Percentiles rank a stretch among this genome's conserved stretches.
These are phyloP conservation scores for Tricholoma sp. DNA, from an alignment of 768 basidiomycete species.

Conservation along the genomic window DNA sequence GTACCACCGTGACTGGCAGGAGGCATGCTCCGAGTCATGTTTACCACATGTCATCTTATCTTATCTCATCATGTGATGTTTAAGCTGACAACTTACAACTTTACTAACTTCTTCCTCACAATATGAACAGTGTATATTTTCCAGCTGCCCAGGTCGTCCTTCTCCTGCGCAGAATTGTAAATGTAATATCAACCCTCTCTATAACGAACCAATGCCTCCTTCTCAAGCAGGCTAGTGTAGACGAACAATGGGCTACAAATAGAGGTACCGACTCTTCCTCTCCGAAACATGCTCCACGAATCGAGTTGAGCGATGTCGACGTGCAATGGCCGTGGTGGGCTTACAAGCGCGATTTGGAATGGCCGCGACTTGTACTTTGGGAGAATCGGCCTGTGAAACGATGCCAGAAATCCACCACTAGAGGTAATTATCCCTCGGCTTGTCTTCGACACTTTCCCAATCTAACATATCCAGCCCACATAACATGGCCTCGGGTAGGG, in stretches of 20 bases:
- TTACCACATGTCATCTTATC: not conserved
- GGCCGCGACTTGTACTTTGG: constrained; percentile 6
- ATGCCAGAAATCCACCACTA: not conserved
- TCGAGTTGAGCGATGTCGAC: not conserved
- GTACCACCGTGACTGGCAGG: no score
- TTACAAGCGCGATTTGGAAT: constrained; percentile 20
- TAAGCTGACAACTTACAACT: no score
- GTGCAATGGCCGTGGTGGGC: constrained; percentile 27
- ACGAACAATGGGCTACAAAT: constrained; percentile 9
- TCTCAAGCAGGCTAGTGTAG: constrained; percentile 17
- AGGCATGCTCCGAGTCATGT: no score
- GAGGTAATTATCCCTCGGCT: not conserved
- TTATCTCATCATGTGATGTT: constrained; percentile 5
- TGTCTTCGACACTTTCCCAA: not conserved
- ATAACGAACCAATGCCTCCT: constrained; percentile 60
- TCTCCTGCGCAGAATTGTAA: constrained; percentile 60
- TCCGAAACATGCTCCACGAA: not conserved
- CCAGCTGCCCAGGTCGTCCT: constrained; percentile 57
- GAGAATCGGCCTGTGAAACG: not conserved
- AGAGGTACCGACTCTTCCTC: not conserved
- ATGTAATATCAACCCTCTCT: constrained; percentile 64
- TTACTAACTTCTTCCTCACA: no score
- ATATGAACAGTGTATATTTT: constrained; percentile 45
- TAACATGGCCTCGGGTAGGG: constrained; percentile 16
- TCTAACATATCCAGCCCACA: constrained; percentile 5